A percentile compares a stretch with the other conserved stretches of the same genome.
Conservation (phyloP, 1,139 yeast species). For the Hemisphaericaspora lyxosophila region DNA sequence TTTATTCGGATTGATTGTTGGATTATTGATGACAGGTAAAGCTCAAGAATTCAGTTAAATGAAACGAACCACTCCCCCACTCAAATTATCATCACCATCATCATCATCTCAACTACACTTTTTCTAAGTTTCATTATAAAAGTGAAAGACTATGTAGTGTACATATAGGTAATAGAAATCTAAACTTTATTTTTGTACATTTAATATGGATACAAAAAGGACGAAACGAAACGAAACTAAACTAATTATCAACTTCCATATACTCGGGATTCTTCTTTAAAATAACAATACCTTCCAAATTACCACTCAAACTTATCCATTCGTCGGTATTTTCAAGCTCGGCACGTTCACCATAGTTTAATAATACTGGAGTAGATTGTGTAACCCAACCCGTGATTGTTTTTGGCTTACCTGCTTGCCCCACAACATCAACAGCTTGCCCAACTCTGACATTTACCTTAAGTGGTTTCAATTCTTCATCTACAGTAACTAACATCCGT, state of each 20-base stretch:
- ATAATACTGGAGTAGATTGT: constrained; percentile 92
- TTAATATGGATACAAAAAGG: neutral
- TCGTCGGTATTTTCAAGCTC: constrained; percentile 90
- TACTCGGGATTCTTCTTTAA: constrained; percentile 87
- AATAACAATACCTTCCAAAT: constrained; percentile 91
- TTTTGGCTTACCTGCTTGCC: constrained; percentile 98
- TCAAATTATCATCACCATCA: no score
- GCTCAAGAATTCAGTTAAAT: constrained; percentile 69
- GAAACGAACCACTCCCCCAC: no score
- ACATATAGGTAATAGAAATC: neutral
- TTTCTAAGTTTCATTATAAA: no score
- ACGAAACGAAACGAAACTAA: constrained; percentile 1
- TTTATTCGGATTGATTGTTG: constrained; percentile 90
- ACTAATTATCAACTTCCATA: constrained; percentile 60
- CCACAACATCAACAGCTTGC: constrained; percentile 97
- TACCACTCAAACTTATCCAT: constrained; percentile 76
- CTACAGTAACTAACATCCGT: constrained; percentile 88
- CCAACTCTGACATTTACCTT: constrained; percentile 98
- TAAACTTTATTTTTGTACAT: neutral
- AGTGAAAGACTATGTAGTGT: neutral
- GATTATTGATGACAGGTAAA: constrained; percentile 94
- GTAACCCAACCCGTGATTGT: constrained; percentile 99
- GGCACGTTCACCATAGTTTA: constrained; percentile 94
- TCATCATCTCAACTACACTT: no score
- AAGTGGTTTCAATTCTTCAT: constrained; percentile 80